Percentiles rank a stretch among this genome's conserved stretches.
phyloP scores from a whole-genome alignment of 441 rosid genomes.

The Populus trichocarpa region DNA sequence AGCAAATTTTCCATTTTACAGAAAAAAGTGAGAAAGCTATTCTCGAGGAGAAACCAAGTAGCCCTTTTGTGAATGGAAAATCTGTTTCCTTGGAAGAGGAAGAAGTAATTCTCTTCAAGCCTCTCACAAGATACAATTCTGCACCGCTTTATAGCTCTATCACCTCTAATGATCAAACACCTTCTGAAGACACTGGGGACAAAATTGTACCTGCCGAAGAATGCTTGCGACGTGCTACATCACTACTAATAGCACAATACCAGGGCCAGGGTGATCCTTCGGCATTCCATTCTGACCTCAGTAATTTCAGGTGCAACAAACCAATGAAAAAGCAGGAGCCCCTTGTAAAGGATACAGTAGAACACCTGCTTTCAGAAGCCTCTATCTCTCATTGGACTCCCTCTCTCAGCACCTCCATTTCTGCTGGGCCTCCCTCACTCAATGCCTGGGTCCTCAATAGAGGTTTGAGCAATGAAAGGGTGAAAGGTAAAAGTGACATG shows the following conservation, averaged over 20 bases:
- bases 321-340: slow-evolving; percentile 38
- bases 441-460: slow-evolving; percentile 70
- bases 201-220: slow-evolving; percentile 49
- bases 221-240: slow-evolving; percentile 69
- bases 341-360: slow-evolving; percentile 26
- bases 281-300: slow-evolving; percentile 43
- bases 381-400: slow-evolving; percentile 7
- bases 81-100: slow-evolving; percentile 64
- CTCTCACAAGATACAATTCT: slow-evolving; percentile 77
- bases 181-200: slow-evolving; percentile 34
- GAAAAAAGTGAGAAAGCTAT: slow-evolving; percentile 23
- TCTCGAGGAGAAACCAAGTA: slow-evolving; percentile 25
- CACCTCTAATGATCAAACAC: slow-evolving; percentile 21
- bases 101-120: slow-evolving; percentile 94
- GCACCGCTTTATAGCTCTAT: slow-evolving; percentile 54
- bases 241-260: slow-evolving; percentile 57
- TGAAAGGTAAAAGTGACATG: slow-evolving; percentile 31
- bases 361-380: slow-evolving; percentile 32
- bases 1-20: slow-evolving; percentile 2
- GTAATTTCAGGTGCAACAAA: slow-evolving; percentile 36
- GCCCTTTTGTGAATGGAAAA: slow-evolving; percentile 25
- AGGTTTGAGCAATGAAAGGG: slow-evolving; percentile 37
- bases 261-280: slow-evolving; percentile 33
- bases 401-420: slow-evolving; percentile 22
- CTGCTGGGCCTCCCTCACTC: slow-evolving; percentile 85